These are phyloP conservation scores for Cordyceps fumosorosea DNA, from an alignment of 2,329 filamentous ascomycete genomes.

Conservation along the genomic window DNA sequence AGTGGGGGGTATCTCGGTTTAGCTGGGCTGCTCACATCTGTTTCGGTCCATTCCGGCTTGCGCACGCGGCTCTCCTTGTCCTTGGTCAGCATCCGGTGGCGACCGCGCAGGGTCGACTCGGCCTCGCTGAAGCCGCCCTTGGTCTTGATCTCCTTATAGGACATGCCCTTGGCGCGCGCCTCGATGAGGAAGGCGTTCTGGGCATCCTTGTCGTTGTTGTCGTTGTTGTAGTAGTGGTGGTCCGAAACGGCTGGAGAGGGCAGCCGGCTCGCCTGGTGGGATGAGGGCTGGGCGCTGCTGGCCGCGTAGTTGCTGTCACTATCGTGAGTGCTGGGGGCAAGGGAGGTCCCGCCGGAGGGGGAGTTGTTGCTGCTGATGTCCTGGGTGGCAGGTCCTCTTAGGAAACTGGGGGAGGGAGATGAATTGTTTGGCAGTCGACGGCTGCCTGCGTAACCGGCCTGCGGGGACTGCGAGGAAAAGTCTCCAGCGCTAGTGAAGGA, in stretches of 20 bases:
- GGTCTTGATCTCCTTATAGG: conserved; percentile 58
- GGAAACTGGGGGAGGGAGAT: background rate
- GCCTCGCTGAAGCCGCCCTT: conserved; percentile 53
- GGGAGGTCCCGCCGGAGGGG: background rate
- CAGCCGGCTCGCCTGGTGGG: background rate
- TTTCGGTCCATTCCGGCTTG: conserved; percentile 55
- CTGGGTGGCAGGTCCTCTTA: too few relatives aligned
- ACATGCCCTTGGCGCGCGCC: conserved; percentile 49
- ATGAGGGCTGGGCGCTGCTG: background rate
- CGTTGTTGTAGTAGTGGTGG: too few relatives aligned
- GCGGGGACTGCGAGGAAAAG: background rate
- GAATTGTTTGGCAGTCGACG: background rate
- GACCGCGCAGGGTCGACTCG: conserved; percentile 66
- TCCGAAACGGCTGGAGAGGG: background rate
- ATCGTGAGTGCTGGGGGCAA: conserved; percentile 1
- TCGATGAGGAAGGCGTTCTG: conserved; percentile 39
- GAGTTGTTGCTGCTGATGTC: background rate
- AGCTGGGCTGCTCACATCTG: conserved; percentile 54
- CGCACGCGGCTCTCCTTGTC: conserved; percentile 54
- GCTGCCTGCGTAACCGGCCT: background rate
- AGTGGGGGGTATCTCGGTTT: background rate
- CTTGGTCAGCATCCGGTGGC: conserved; percentile 61
- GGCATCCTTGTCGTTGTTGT: background rate
- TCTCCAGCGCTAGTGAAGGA: background rate
- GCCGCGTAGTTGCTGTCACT: conserved; percentile 1